These are phyloP conservation scores for Luffa aegyptiaca DNA, from an alignment of 306 rosid species.

Conservation along the genomic window DNA sequence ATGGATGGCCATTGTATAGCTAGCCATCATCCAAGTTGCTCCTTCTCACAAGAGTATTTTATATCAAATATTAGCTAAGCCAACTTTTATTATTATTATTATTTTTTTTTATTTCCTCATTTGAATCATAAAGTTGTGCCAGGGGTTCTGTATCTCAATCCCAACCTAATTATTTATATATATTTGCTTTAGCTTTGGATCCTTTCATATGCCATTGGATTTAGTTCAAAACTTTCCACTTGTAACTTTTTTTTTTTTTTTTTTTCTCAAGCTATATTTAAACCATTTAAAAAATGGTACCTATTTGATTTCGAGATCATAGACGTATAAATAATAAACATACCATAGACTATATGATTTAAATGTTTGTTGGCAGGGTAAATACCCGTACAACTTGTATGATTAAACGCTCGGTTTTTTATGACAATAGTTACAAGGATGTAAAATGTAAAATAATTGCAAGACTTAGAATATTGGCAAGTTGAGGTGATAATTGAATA, in stretches of 20 bases:
- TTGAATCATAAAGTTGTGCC: neutral
- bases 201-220: neutral
- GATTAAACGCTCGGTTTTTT: neutral
- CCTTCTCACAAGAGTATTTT: neutral
- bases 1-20: neutral
- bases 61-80: neutral
- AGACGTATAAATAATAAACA: neutral
- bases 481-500: neutral
- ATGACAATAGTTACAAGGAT: neutral
- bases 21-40: neutral
- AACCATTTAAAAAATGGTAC: neutral
- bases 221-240: neutral
- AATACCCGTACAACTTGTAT: neutral
- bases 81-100: neutral
- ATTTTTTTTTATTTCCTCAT: neutral
- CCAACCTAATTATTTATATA: neutral
- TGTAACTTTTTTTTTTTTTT: neutral
- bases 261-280: neutral
- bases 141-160: conserved; percentile 6
- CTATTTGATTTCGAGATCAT: neutral
- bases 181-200: neutral
- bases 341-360: neutral
- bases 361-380: no score
- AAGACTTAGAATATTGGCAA: neutral
- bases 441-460: neutral